Evolutionary conservation across 257 asterid genomes (phyloP).

Genomic region (Nicotiana tabacum): DNA sequence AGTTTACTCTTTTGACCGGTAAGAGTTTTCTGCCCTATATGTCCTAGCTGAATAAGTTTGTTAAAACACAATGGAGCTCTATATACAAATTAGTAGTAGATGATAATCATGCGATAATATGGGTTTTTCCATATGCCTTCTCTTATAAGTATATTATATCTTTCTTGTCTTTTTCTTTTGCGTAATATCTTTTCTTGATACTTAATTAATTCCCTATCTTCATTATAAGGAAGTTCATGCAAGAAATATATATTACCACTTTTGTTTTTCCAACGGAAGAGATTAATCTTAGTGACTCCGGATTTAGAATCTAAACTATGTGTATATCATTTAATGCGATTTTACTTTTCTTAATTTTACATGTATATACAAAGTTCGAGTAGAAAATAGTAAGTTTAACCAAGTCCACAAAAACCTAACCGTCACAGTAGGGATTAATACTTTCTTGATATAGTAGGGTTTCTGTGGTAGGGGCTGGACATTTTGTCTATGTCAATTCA

Average conservation of each 20-base stretch:
- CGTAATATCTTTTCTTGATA: background rate
- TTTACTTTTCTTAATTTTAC: too few species aligned
- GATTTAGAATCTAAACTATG: background rate
- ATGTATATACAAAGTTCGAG: background rate
- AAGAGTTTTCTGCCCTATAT: background rate
- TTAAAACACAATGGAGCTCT: background rate
- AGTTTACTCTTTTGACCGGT: background rate
- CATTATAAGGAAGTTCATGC: background rate
- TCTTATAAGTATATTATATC: background rate
- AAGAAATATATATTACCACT: background rate
- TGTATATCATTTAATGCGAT: too few species aligned
- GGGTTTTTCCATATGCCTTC: background rate
- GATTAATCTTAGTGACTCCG: too few species aligned
- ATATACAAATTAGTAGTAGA: background rate
- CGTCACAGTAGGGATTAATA: background rate
- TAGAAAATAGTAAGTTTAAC: background rate
- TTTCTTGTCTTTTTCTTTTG: background rate
- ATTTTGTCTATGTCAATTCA: background rate
- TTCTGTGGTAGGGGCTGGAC: background rate
- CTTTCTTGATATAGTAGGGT: background rate
- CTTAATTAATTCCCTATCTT: background rate
- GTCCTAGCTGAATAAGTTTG: background rate
- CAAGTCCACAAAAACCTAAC: background rate
- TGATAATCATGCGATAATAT: background rate
- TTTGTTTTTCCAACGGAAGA: background rate